phyloP scores from a whole-genome alignment of 352 stramenopile species.

The Phytophthora pinifolia region DNA sequence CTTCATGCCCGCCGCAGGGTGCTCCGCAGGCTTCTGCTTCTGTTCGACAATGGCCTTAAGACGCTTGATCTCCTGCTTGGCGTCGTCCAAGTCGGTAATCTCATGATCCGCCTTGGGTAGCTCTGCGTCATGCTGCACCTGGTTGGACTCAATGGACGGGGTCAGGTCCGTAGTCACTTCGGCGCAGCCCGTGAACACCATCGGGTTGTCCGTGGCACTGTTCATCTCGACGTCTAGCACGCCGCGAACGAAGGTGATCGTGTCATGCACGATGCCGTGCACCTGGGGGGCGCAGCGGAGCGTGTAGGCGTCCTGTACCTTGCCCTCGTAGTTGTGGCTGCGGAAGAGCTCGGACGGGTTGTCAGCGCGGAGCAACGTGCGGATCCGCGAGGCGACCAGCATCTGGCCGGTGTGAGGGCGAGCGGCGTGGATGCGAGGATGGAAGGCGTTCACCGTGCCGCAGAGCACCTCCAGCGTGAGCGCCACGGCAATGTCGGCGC shows the following conservation, averaged over 20 bases:
- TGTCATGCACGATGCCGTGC: slow-evolving; percentile 88
- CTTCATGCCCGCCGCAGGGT: slow-evolving; percentile 66
- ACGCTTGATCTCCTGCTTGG: slow-evolving; percentile 78
- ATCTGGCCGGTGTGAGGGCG: slow-evolving; percentile 81
- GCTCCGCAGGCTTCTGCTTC: slow-evolving; percentile 40
- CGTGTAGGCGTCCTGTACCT: slow-evolving; percentile 91
- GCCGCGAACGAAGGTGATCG: slow-evolving; percentile 81
- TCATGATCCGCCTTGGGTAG: slow-evolving; percentile 29
- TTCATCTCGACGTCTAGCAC: slow-evolving; percentile 92
- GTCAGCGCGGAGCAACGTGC: slow-evolving; percentile 76
- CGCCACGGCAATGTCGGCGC: slow-evolving; percentile 78
- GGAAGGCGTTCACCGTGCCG: slow-evolving; percentile 88
- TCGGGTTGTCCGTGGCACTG: slow-evolving; percentile 90
- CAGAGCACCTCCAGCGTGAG: slow-evolving; percentile 88
- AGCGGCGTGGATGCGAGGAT: slow-evolving; percentile 86
- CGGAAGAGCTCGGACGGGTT: slow-evolving; percentile 83
- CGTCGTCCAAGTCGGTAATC: slow-evolving; percentile 63
- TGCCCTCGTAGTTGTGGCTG: slow-evolving; percentile 87
- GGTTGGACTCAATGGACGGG: slow-evolving; percentile 27
- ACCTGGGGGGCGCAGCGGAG: slow-evolving; percentile 89
- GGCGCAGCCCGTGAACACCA: slow-evolving; percentile 79
- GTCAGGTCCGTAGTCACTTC: slow-evolving; percentile 68
- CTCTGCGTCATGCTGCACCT: slow-evolving; percentile 11
- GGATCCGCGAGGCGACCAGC: slow-evolving; percentile 77
- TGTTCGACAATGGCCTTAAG: slow-evolving; percentile 60